Base-by-base conservation (phyloP, 176 grass and related monocot species). In the Guadua angustifolia region DNA sequence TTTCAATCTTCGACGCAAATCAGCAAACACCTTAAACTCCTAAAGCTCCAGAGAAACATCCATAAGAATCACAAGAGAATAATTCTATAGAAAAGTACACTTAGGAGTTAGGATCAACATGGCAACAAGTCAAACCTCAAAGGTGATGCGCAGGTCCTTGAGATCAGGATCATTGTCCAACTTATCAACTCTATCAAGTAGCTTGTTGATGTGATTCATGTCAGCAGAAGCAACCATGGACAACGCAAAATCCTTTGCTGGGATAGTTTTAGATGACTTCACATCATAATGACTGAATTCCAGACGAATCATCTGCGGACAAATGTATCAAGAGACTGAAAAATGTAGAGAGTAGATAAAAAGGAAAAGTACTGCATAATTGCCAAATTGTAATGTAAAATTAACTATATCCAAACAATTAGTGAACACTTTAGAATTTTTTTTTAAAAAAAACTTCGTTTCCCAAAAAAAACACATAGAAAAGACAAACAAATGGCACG, bases 191-290 rank as follows among this genome's bases (percentile, higher is more conserved):
- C 78, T 82, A 62, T 99, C 89, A 71, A 99, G 85, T 75, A 95
- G 87, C 78, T 89, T 95, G 78, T 92, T 90, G 83, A 99, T 92
- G 59, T 95, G 87, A 73, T 90, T 87, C 75, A 95, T 86, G 65
- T 99, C 96, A 55, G 96, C 96, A 55, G 91, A 95, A 85, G 96
- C 96, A 88, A 95, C 89, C 93, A 99, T 99, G 67, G 96, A 99
- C 26, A 95, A 82, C 36, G 96, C 89, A 72, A 99, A 99, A 72
- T 99, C 96, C 74, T 95, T 99, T 98, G 89, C 91, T 51, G 93
- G 87, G 60, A 98, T 95, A 65, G 87, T 85, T 59, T 90, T 80
- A 55, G 83, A 68, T 58, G 89, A 95, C 44, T 92, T 92, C 44
- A 95, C 90, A 87, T 94, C 96, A 81, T 98, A 98, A 83, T 98